Conservation (phyloP, 2,329 filamentous ascomycete species). For the Pseudopyricularia cyperi region DNA sequence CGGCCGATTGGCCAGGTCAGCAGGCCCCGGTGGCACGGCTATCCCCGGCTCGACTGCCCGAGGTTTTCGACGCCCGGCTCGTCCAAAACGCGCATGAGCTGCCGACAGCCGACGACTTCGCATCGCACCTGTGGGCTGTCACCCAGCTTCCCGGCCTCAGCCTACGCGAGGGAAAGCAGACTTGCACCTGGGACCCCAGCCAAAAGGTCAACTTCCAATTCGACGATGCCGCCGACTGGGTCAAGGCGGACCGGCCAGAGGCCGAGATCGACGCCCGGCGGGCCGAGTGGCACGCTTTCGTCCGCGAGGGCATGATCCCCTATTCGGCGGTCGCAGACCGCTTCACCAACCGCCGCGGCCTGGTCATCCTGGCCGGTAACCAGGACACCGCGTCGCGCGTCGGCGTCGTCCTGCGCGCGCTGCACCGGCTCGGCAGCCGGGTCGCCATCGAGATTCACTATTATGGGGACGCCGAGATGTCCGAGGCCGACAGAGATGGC, state of each 20-base stretch:
- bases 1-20: not conserved
- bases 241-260: conserved; percentile 4
- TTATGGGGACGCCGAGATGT: conserved; percentile 13
- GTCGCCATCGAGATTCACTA: conserved; percentile 17
- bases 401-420: conserved; percentile 8
- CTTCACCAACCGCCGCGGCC: conserved; percentile 13
- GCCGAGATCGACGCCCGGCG: conserved; percentile 4
- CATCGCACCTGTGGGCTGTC: conserved; percentile 5
- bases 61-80: not conserved
- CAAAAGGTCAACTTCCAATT: conserved; percentile 7
- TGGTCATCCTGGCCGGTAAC: conserved; percentile 17
- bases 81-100: conserved; percentile 4
- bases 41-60: not conserved
- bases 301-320: conserved; percentile 5
- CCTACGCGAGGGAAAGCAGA: conserved; percentile 4
- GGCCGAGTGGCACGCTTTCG: conserved; percentile 1
- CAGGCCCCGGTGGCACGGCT: not conserved
- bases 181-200: conserved; percentile 4
- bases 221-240: conserved; percentile 4
- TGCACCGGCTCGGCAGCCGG: conserved; percentile 8
- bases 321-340: conserved; percentile 4
- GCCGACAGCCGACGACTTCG: conserved; percentile 4
- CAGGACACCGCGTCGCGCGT: conserved; percentile 10
- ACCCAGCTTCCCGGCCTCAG: conserved; percentile 1
- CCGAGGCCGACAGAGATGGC: conserved; percentile 6